Evolutionary conservation across 148 eudicot species (phyloP).

Genomic region (Rhododendron mucronatum): DNA sequence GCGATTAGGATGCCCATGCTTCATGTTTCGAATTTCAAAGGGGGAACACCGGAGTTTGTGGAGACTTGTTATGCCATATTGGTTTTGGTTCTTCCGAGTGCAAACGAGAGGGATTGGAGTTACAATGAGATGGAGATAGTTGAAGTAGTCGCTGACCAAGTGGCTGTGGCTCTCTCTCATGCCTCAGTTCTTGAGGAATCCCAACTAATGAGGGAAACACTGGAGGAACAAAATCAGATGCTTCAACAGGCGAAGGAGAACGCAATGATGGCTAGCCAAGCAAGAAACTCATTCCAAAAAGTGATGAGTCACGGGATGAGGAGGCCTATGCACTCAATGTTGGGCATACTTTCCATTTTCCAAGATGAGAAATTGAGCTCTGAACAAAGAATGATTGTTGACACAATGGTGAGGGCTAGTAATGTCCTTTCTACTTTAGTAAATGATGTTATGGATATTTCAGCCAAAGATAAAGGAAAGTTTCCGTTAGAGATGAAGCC

Average conservation of each 20-base stretch:
- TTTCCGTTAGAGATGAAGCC: constrained; percentile 56
- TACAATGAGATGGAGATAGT: constrained; percentile 65
- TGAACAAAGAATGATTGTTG: constrained; percentile 53
- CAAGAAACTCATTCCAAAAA: constrained; percentile 68
- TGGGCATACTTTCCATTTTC: constrained; percentile 70
- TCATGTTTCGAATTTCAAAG: constrained; percentile 65
- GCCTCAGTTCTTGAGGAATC: constrained; percentile 89
- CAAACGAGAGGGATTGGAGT: constrained; percentile 44
- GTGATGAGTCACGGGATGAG: constrained; percentile 84
- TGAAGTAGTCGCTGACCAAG: constrained; percentile 84
- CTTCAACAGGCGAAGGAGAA: constrained; percentile 62
- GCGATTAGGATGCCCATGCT: constrained; percentile 93
- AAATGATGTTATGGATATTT: constrained; percentile 74
- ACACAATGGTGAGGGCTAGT: constrained; percentile 66
- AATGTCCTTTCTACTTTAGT: constrained; percentile 61
- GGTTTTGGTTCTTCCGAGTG: constrained; percentile 63
- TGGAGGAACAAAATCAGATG: constrained; percentile 67
- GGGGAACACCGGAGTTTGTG: constrained; percentile 75
- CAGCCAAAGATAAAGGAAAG: constrained; percentile 58
- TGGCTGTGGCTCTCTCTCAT: constrained; percentile 90
- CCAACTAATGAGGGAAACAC: constrained; percentile 58
- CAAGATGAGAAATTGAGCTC: constrained; percentile 47
- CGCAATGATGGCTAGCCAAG: constrained; percentile 82
- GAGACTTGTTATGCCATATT: constrained; percentile 72
- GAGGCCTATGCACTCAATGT: constrained; percentile 80